Evolutionary conservation across 305 asterid species (phyloP), one percentile per base, ranked within the genome.

Genomic region (Ruellia speciosa): DNA sequence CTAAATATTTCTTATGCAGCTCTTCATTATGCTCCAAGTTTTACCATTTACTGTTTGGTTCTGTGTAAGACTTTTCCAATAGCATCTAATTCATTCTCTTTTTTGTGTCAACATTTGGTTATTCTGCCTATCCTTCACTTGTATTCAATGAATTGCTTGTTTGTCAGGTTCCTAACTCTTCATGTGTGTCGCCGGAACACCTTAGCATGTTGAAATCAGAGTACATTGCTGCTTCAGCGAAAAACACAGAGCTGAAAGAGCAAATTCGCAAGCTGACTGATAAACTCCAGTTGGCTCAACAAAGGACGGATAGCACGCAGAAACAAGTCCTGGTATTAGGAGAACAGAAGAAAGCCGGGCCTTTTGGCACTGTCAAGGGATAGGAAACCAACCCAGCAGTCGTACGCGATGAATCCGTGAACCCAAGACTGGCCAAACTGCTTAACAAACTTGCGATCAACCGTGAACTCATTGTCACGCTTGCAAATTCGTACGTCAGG

Each of bases 401-500:
- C 14, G 46, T 58, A 9, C 77, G 84, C 5, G 76, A 75, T 11
- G 69, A 71, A 56, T 62, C 75, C 20, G 76, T 76, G 46, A 76
- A 81, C 72, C 85, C 85, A 18, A 78, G 77, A 37, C 59, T 81
- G 59, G 81, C 81, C 48, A 74, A 74, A 66, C 34, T 76, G 47
- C 70, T 81, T 60, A 66, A 66, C 20, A 58, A 68, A 60, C 63
- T 81, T 46, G 81, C 88, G 37, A 60, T 76, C 16, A 64, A 74
- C n/a, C 67, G 65, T 37, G 88, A 81, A 54, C 65, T 78, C 51
- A 69, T 81, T 5, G 81, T 81, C n/a, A 74, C 81, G 28, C 78
- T 81, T 41, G 85, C 88, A 17, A 78, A 76, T 62, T 71, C 85
- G 16, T 59, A 73, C 18, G 85, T 81, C 7, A 69, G 64, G 69